phyloP scores from a whole-genome alignment of 73 alveolate genomes.

The Breviolum minutum region DNA sequence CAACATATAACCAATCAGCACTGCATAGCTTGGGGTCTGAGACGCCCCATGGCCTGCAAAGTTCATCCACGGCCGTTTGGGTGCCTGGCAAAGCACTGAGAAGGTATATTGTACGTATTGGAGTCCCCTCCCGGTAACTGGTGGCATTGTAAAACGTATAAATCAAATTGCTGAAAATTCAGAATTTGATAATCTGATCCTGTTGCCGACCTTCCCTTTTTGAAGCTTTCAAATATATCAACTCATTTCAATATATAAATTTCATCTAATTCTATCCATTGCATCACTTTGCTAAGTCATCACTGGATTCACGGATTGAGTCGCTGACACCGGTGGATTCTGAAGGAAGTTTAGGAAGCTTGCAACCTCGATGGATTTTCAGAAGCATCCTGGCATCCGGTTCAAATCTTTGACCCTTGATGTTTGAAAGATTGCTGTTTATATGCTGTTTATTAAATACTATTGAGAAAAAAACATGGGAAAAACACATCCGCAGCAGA shows the following conservation, averaged over 20 bases:
- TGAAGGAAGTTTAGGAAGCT: slow-evolving; percentile 61
- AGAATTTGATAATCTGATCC: background rate
- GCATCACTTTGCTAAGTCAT: no score
- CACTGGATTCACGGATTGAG: background rate
- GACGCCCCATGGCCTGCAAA: background rate
- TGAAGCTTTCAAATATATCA: no score
- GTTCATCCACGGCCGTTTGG: slow-evolving; percentile 59
- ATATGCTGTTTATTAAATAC: no score
- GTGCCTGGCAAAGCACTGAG: background rate
- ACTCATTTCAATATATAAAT: no score
- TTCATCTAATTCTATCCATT: no score
- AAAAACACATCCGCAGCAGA: no score
- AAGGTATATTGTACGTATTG: background rate
- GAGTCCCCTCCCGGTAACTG: background rate
- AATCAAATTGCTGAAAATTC: background rate
- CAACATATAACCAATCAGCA: no score
- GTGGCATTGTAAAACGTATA: background rate
- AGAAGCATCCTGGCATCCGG: no score
- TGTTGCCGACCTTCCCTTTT: no score
- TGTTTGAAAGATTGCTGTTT: background rate
- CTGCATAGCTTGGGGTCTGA: background rate
- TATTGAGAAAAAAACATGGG: no score
- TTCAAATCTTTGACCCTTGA: background rate
- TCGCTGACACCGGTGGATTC: slow-evolving; percentile 46
- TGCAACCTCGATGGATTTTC: slow-evolving; percentile 14